Percentiles rank a stretch among this genome's conserved stretches.
Evolutionary conservation across 2,329 filamentous ascomycete genomes (phyloP).

Genomic region (Emergomyces africanus): DNA sequence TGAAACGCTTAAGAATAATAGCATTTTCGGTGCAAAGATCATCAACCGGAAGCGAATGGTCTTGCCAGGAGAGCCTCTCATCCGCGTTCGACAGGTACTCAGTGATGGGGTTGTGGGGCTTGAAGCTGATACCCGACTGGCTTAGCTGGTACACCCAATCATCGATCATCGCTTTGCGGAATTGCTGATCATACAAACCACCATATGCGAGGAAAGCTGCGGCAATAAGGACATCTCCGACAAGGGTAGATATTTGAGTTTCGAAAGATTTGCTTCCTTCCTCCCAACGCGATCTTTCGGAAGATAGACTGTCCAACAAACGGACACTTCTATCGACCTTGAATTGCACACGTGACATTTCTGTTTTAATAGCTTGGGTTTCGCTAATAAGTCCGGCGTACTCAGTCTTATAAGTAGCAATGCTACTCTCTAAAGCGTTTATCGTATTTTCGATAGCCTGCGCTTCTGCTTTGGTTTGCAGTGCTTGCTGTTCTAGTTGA

Average conservation of each 20-base stretch:
- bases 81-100: constrained; percentile 96
- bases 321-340: constrained; percentile 96
- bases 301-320: constrained; percentile 86
- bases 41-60: constrained; percentile 84
- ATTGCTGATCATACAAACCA: constrained; percentile 94
- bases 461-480: constrained; percentile 87
- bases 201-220: constrained; percentile 94
- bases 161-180: constrained; percentile 94
- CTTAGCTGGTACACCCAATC: constrained; percentile 93
- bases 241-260: constrained; percentile 90
- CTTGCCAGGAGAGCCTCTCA: constrained; percentile 88
- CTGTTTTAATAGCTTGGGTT: constrained; percentile 90
- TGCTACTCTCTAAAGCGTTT: constrained; percentile 70
- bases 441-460: constrained; percentile 86
- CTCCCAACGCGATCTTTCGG: constrained; percentile 88
- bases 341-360: constrained; percentile 93
- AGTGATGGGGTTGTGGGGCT: constrained; percentile 84
- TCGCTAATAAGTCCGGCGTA: constrained; percentile 94
- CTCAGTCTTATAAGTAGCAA: constrained; percentile 88
- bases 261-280: constrained; percentile 97
- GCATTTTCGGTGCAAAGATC: constrained; percentile 98
- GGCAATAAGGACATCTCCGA: constrained; percentile 92
- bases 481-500: constrained; percentile 71
- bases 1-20: constrained; percentile 94
- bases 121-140: constrained; percentile 85